Conservation (phyloP, 2,329 filamentous ascomycete genomes). For the Fusarium duplospermum region DNA sequence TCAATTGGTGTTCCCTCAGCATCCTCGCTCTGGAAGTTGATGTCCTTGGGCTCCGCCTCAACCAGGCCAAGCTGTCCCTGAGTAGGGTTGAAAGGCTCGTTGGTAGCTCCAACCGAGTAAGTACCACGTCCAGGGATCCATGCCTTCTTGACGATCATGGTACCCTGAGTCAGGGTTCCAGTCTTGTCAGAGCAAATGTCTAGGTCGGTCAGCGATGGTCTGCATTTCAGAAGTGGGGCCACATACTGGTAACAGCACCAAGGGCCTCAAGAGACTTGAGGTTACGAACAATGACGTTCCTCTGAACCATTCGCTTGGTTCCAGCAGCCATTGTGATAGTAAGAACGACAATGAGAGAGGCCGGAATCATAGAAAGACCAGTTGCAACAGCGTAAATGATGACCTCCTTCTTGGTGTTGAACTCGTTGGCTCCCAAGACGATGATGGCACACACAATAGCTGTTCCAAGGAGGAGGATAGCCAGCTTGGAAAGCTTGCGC, state of each 20-base stretch:
- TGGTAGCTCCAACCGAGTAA: conserved; percentile 60
- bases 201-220: conserved; percentile 7
- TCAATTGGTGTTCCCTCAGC: conserved; percentile 44
- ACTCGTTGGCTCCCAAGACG: conserved; percentile 73
- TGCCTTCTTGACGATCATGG: conserved; percentile 65
- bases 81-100: conserved; percentile 68
- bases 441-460: conserved; percentile 77
- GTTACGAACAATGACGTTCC: conserved; percentile 65
- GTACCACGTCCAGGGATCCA: conserved; percentile 62
- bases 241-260: conserved; percentile 62
- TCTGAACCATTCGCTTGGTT: conserved; percentile 63
- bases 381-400: conserved; percentile 65
- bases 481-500: conserved; percentile 74
- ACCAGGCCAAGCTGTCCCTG: conserved; percentile 59
- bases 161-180: conserved; percentile 64
- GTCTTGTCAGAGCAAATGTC: conserved; percentile 70
- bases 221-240: background rate
- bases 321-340: conserved; percentile 70
- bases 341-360: conserved; percentile 61
- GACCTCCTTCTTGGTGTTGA: conserved; percentile 65
- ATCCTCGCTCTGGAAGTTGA: conserved; percentile 43
- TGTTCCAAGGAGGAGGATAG: conserved; percentile 72
- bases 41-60: conserved; percentile 50
- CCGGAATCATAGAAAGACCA: conserved; percentile 62
- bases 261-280: conserved; percentile 67